Evolutionary conservation across 129 eudicot genomes (phyloP), one percentile per base, ranked within the genome.

Genomic region (Mikania micrantha): DNA sequence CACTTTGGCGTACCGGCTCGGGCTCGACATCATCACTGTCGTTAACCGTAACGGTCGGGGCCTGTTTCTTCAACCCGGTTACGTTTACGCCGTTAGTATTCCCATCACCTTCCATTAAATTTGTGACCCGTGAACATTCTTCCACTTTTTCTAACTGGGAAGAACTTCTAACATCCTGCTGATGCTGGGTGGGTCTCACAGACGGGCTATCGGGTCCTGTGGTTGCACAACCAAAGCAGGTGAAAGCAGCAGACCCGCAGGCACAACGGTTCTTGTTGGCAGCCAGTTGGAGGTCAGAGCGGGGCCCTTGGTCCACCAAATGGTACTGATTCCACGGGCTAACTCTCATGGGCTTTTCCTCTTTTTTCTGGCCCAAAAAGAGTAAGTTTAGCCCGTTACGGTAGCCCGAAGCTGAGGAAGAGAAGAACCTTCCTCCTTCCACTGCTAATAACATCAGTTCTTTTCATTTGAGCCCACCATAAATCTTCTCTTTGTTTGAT

Each of bases 391-490:
- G 78, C 47, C 98, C 96, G 83, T 88, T 92, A 66, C 95, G 84
- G 82, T 88, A 92, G 10, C 98, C 98, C 47, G 91, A 71, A 39
- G 98, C 96, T 59, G 98, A 92, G 75, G 98, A 80, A 65, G 98
- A 92, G 88, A 92, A 92, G 72, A 92, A 92, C 73, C 95, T 91
- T 69, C 98, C 98, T 73, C 98, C 96, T 88, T 92, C 96, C 61
- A 92, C 98, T 64, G 98, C 90, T 60, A 92, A 84, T 92, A 92
- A 84, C 98, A 92, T 92, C 81, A 88, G 87, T 84, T 84, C 90
- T 83, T 81, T 78, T 84, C 96, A 92, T 88, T 81, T 63, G 86
- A 69, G 48, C 77, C 66, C 78, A 78, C 78, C 90, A 79, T 62
- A 57, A 40, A 50, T 58, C 64, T 63, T 66, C 29, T 38, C 53